Base-by-base conservation (phyloP, 2,329 filamentous ascomycete genomes). In the Coniochaeta sp. region DNA sequence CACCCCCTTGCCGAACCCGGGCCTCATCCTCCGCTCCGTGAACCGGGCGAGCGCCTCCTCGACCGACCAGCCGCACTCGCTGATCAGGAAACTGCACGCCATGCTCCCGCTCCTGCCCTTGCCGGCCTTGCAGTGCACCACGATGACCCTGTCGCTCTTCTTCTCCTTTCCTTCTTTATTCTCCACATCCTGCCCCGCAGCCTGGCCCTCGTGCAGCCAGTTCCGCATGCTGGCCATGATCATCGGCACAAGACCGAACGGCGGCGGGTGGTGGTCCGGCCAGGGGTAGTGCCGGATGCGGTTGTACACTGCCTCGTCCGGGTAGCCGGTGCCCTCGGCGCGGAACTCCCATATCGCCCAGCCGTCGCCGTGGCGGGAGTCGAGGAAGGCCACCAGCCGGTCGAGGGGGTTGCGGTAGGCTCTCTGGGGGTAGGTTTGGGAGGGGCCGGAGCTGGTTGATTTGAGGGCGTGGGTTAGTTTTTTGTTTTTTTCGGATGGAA, bases 271-370 rank as follows among this genome's bases (percentile, higher is more conserved):
- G 71, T 99, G 95, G 71, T 99, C 95, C 0, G 95, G 95, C 86
- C 91, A 99, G 0, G 95, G 95, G 69, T 93, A 98, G 75, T 99
- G 95, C 64, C 89, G 85, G 64, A 98, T 88, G 3, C 93, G 83
- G 36, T 85, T 82, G 71, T 96, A 91, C 1, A 99, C 93, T 61
- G 93, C 90, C 19, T 87, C 84, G 70, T 99, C 95, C 0, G 92
- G 92, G 69, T 99, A 99, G 1, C 95, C 95, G 0, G 95, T 97
- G 6, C 95, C 95, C 73, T 99, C 95, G 38, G 92, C 95, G 54
- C 95, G 88, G 68, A 99, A 99, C 76, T 99, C 95, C 91, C 93
- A 99, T 68, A 99, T 96, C 3, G 89, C 87, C 95, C 95, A 99
- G 64, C 95, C 79, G 28, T 86, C 77, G 31, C 83, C 88, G 74